Conservation (phyloP, 345 rosid species). For the Dipteronia dyeriana region DNA sequence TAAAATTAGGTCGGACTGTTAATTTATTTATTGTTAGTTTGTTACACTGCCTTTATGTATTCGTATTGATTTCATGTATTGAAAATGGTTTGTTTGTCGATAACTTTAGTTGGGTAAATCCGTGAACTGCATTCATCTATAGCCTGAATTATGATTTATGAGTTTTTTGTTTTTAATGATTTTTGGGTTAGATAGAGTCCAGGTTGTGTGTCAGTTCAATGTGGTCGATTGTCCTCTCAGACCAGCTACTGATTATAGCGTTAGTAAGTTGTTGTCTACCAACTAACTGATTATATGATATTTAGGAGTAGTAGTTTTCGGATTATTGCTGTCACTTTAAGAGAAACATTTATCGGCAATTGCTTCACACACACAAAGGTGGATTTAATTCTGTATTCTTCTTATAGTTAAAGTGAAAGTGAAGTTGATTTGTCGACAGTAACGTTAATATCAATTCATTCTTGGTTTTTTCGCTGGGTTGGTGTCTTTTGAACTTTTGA, state of each 20-base stretch:
- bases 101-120: not conserved
- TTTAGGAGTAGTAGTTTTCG: no score
- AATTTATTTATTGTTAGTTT: slow-evolving; percentile 6
- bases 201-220: not conserved
- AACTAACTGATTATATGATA: not conserved
- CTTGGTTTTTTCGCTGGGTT: not conserved
- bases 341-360: not conserved
- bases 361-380: not conserved
- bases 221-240: no score
- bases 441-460: not conserved
- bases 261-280: not conserved
- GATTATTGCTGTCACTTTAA: not conserved
- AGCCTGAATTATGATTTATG: not conserved
- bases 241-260: not conserved
- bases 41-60: not conserved
- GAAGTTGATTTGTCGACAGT: not conserved
- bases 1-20: slow-evolving; percentile 1
- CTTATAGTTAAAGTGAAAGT: not conserved
- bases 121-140: not conserved
- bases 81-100: not conserved
- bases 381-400: not conserved
- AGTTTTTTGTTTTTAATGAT: not conserved
- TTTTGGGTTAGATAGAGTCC: not conserved
- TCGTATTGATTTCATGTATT: not conserved
- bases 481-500: not conserved